Evolutionary conservation across 768 basidiomycete genomes (phyloP).

Genomic region (Holtermannia corniformis): DNA sequence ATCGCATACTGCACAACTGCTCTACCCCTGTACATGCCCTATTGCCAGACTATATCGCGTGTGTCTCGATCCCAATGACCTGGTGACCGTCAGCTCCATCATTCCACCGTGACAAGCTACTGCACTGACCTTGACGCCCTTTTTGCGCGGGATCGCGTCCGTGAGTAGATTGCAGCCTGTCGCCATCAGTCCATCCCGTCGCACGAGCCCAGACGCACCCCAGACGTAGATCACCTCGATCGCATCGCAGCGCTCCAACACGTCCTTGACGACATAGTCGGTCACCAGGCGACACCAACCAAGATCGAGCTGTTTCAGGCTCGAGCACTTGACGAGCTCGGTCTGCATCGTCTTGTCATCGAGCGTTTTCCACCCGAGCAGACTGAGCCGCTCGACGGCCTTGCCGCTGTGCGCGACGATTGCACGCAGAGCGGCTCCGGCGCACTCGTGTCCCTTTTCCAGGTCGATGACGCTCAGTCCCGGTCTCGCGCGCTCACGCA

Average conservation of each 20-base stretch:
- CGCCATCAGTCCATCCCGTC: neutral
- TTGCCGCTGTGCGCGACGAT: conserved; percentile 60
- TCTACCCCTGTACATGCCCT: too few relatives aligned
- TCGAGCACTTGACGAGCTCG: conserved; percentile 38
- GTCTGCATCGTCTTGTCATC: conserved; percentile 46
- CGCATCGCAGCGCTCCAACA: conserved; percentile 48
- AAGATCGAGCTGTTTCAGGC: conserved; percentile 58
- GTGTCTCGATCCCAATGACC: conserved; percentile 38
- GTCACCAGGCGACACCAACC: conserved; percentile 78
- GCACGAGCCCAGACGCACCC: conserved; percentile 26
- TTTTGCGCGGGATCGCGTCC: conserved; percentile 36
- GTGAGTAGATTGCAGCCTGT: conserved; percentile 39
- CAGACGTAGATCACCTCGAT: conserved; percentile 49
- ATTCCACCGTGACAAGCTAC: neutral
- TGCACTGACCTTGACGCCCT: conserved; percentile 26
- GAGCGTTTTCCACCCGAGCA: conserved; percentile 69
- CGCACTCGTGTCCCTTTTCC: conserved; percentile 54
- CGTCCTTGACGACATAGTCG: conserved; percentile 66
- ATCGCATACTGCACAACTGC: too few relatives aligned
- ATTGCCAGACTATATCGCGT: too few relatives aligned
- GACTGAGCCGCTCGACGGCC: conserved; percentile 52
- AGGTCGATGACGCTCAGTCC: conserved; percentile 48
- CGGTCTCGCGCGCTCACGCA: conserved; percentile 39
- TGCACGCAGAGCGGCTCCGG: conserved; percentile 51
- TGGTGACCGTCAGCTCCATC: neutral